Evolutionary conservation across 805 yeast genomes (phyloP), one percentile per base, ranked within the genome.

Genomic region (Saturnispora kantuleensis): DNA sequence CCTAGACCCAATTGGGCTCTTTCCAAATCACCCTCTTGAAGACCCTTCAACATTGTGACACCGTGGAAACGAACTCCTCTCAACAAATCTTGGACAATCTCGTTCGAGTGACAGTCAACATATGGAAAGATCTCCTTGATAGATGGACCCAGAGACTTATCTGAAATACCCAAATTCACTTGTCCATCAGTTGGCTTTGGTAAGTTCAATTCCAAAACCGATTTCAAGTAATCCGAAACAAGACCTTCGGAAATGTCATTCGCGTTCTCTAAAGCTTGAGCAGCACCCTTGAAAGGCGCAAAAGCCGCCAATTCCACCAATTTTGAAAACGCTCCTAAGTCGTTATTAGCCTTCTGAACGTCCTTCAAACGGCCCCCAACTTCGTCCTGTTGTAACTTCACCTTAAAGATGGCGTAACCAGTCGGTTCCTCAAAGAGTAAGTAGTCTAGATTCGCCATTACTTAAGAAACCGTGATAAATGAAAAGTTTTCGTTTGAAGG

Each of bases 271-370:
- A 93, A 77, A 49, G 98, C 98, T 68, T 93, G 97, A 43, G 98
- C 97, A 50, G 98, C 98, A 59, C 97, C 97, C 69, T 93, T 89
- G 77, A 93, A 93, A 41, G 98, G 98, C 49, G 96, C 95, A 69
- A 93, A 93, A 12, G 96, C 84, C 26, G 86, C 94, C 46, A 93
- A 76, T 67, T 89, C 95, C 56, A 93, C 81, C 73, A 90, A 73
- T 70, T 93, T 93, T 58, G 96, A 84, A 64, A 93, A 89, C 62
- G 79, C 75, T 51, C 81, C 81, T 53, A 93, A 76, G 59, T 93
- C 97, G 55, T 74, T 80, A 49, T 87, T 75, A 48, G 95, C 89
- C 55, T 79, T 80, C 71, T 93, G 97, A 37, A 93, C 97, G 68
- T 93, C 98, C 65, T 82, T 83, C 68, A 85, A 74, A 63, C 94